Evolutionary conservation across 441 rosid genomes (phyloP), one percentile per base, ranked within the genome.

Genomic region (Gossypium lobatum): DNA sequence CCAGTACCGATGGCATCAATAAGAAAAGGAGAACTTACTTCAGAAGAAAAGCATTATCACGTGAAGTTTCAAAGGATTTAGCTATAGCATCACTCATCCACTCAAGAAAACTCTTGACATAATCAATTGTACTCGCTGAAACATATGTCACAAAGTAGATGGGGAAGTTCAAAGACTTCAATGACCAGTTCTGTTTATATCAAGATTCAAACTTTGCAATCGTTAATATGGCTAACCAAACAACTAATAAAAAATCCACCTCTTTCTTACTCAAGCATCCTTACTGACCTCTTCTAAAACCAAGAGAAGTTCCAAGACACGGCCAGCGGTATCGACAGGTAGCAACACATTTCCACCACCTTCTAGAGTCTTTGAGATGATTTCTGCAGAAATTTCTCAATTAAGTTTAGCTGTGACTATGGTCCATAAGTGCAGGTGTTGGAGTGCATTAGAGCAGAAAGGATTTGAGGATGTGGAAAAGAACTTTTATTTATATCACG

Each of bases 1-100:
- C 9, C 59, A 42, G 3, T 64, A 6, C 16, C 25, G 61, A 50
- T 4, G 62, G 10, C 34, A 3, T 14, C 20, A n/a, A n/a, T n/a
- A 14, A 57, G 65, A 70, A 70, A 69, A 64, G 20, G 65, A 42
- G n/a, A 31, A 81, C 80, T 78, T 82, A 91, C 99, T 84, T 95
- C 80, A 95, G 80, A 73, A 89, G 92, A 82, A 95, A 95, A 59
- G 99, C 97, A 83, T 95, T 95, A 77, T 93, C 97, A 78, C 99
- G 97, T 16, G 98, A 88, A 66, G 96, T 91, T 86, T 89, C 99
- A 81, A 95, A 95, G 54, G 98, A 93, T 85, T 95, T 95, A 52
- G 99, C 88, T 77, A 95, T 91, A 73, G 97, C 82, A 83, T 95
- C 99, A 77, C 97, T 91, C 99, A 95, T 93, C 97, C 97, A 95